Conservation (phyloP, 169 alveolate genomes). For the Eimeria necatrix region DNA sequence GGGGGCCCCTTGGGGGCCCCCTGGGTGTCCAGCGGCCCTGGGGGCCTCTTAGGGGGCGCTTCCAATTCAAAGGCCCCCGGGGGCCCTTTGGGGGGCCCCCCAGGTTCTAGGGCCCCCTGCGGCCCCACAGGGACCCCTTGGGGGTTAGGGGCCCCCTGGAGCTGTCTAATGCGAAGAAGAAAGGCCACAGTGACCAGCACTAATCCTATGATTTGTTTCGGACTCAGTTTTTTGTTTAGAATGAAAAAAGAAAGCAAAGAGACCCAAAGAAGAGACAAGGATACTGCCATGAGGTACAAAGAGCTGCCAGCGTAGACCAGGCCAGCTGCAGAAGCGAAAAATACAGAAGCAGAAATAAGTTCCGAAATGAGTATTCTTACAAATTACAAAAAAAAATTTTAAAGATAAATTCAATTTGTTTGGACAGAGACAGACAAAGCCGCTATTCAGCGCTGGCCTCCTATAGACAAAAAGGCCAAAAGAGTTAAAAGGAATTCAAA, state of each 20-base stretch:
- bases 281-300: conserved; percentile 55
- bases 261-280: conserved; percentile 77
- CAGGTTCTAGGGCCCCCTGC: too few species aligned
- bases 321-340: conserved; percentile 67
- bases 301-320: conserved; percentile 78
- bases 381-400: too few species aligned
- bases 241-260: conserved; percentile 64
- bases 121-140: too few species aligned
- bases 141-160: neutral
- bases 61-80: too few species aligned
- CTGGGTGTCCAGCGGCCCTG: too few species aligned
- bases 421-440: too few species aligned
- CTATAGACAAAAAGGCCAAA: too few species aligned
- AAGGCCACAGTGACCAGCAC: conserved; percentile 56
- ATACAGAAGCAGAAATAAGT: neutral
- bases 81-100: too few species aligned
- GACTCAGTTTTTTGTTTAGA: neutral
- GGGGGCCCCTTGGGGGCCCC: too few species aligned
- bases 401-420: too few species aligned
- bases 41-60: too few species aligned
- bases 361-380: neutral
- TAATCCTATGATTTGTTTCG: conserved; percentile 72
- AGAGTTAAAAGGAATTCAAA: neutral
- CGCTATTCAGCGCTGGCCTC: too few species aligned
- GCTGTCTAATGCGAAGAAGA: conserved; percentile 5